Percentiles rank a stretch among this genome's conserved stretches.
Evolutionary conservation across 805 yeast species (phyloP).

Genomic region (Kuraishia hungarica): DNA sequence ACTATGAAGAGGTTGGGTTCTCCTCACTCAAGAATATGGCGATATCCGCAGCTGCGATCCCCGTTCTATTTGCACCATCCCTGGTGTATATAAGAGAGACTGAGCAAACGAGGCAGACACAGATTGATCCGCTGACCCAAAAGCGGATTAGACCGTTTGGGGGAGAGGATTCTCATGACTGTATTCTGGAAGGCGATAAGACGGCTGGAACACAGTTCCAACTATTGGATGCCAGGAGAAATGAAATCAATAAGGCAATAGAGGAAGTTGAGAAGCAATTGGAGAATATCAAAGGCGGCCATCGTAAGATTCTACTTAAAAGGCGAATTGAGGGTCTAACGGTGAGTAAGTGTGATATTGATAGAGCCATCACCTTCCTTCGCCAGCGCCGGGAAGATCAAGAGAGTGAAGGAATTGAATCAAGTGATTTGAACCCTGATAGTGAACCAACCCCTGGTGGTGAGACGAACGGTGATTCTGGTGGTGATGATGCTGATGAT

Average conservation of each 20-base stretch:
- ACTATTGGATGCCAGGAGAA: constrained; percentile 25
- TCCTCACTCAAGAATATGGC: constrained; percentile 26
- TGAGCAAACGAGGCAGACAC: constrained; percentile 30
- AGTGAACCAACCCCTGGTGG: too few relatives aligned
- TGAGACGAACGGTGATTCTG: too few relatives aligned
- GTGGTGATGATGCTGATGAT: background rate
- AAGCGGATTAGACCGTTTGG: constrained; percentile 35
- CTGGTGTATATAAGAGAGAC: constrained; percentile 59
- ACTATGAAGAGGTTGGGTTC: constrained; percentile 49
- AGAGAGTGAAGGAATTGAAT: background rate
- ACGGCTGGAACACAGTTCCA: constrained; percentile 41
- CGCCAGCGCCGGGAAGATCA: background rate
- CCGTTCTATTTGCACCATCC: constrained; percentile 60
- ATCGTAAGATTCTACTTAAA: background rate
- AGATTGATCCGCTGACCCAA: constrained; percentile 27
- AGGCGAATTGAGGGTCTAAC: background rate
- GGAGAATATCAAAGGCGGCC: background rate
- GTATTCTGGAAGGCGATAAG: constrained; percentile 42
- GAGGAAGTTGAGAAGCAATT: constrained; percentile 1
- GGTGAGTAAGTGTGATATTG: background rate
- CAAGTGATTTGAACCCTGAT: too few relatives aligned
- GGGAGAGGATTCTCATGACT: constrained; percentile 50
- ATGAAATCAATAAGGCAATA: constrained; percentile 24
- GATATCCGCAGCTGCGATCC: constrained; percentile 40
- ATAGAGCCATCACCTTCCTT: background rate